These are phyloP conservation scores for Xylaria hypoxylon DNA, from an alignment of 2,329 filamentous ascomycete genomes.

Conservation along the genomic window DNA sequence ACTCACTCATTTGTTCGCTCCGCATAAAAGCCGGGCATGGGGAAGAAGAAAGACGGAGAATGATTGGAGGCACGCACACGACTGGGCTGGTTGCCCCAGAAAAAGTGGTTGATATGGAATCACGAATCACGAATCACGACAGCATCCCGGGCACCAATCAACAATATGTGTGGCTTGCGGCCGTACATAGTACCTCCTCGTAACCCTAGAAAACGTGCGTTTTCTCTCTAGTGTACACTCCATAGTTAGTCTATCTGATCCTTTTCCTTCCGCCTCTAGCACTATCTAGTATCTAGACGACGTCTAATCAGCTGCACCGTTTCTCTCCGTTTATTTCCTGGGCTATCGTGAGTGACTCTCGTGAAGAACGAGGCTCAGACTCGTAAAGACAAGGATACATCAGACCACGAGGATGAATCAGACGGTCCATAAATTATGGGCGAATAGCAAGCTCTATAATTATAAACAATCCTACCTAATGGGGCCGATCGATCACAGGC, in stretches of 20 bases:
- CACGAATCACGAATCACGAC: slow-evolving; percentile 21
- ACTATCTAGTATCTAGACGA: no score
- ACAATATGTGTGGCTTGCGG: slow-evolving; percentile 9
- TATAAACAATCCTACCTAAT: slow-evolving; percentile 15
- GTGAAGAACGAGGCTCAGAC: slow-evolving; percentile 15
- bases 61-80: slow-evolving; percentile 18
- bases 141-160: slow-evolving; percentile 18
- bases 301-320: background rate
- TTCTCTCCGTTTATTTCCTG: background rate
- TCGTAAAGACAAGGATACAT: slow-evolving; percentile 11
- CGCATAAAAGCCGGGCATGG: background rate
- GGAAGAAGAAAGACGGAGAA: slow-evolving; percentile 7
- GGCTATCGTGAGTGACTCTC: background rate
- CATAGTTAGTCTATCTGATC: no score
- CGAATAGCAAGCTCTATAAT: slow-evolving; percentile 7
- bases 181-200: background rate
- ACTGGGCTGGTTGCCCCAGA: slow-evolving; percentile 12
- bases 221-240: no score
- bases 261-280: no score
- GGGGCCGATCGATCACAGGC: slow-evolving; percentile 15
- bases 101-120: slow-evolving; percentile 9
- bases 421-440: background rate
- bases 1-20: no score
- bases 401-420: slow-evolving; percentile 18
- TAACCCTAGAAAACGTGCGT: no score